Percentiles rank a stretch among this genome's conserved stretches.
phyloP scores from a whole-genome alignment of 2,329 filamentous ascomycete genomes.

The Boeremia lycopersici region DNA sequence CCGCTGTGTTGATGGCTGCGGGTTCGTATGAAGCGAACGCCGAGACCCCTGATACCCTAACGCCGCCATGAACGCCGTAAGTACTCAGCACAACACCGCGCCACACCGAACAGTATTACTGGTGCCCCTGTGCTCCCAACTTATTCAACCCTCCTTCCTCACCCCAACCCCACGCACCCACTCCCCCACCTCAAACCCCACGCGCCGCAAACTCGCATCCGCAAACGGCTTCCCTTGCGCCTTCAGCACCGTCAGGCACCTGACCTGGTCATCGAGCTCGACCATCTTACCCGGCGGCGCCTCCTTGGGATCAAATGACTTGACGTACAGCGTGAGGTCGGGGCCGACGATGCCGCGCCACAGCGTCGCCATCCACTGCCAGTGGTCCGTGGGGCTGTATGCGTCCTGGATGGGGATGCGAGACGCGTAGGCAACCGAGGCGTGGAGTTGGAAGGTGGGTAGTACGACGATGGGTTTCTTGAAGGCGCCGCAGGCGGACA shows the following conservation, averaged over 20 bases:
- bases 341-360: conserved; percentile 87
- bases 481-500: conserved; percentile 10
- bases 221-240: conserved; percentile 45
- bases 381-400: conserved; percentile 86
- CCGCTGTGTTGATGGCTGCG: too few species aligned
- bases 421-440: conserved; percentile 76
- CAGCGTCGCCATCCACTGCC: conserved; percentile 95
- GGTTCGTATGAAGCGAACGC: too few species aligned
- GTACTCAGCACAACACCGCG: too few species aligned
- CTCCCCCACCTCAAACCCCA: conserved; percentile 88
- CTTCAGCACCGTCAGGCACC: conserved; percentile 48
- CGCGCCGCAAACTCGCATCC: conserved; percentile 66
- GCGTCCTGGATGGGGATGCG: conserved; percentile 75
- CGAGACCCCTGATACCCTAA: too few species aligned
- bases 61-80: too few species aligned
- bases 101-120: too few species aligned
- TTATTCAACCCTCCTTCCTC: conserved; percentile 3
- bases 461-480: conserved; percentile 74
- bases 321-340: conserved; percentile 76
- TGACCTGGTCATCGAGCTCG: conserved; percentile 50
- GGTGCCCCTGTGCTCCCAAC: too few species aligned
- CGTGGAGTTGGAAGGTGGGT: conserved; percentile 78
- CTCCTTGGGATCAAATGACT: conserved; percentile 37
- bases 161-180: conserved; percentile 61
- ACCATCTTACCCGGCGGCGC: conserved; percentile 46